Conservation (phyloP, 78 protist genomes). For the Chrysochromulina tobinii region DNA sequence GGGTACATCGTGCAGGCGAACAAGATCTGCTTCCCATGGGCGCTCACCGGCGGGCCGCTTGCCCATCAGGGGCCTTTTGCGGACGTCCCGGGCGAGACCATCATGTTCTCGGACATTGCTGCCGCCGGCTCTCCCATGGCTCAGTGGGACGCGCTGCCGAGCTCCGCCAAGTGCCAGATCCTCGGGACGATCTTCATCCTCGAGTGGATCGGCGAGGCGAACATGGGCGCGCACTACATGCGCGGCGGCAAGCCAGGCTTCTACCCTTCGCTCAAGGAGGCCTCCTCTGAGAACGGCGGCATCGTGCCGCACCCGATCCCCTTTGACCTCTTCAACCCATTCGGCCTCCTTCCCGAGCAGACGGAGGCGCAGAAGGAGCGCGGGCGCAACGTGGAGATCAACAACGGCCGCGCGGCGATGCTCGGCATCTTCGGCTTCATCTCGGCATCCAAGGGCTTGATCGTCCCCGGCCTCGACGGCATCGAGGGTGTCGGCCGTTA, state of each 20-base stretch:
- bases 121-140: not conserved
- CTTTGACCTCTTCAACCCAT: not conserved
- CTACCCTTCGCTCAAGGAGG: not conserved
- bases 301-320: too few species aligned
- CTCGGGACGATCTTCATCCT: not conserved
- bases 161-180: not conserved
- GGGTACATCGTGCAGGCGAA: not conserved
- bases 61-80: too few species aligned
- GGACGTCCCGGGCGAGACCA: too few species aligned
- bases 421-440: too few species aligned
- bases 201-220: not conserved
- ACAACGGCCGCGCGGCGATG: not conserved
- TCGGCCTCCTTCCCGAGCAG: not conserved
- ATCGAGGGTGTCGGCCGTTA: too few species aligned
- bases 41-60: not conserved
- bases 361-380: not conserved
- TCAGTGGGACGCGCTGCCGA: not conserved
- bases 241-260: slow-evolving; percentile 10
- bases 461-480: too few species aligned
- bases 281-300: too few species aligned
- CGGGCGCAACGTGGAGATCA: not conserved
- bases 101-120: not conserved
- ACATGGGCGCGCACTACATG: not conserved
- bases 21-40: not conserved
- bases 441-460: too few species aligned